These are phyloP conservation scores for Gymnopilus dilepis DNA, from an alignment of 768 basidiomycete genomes.

Conservation along the genomic window DNA sequence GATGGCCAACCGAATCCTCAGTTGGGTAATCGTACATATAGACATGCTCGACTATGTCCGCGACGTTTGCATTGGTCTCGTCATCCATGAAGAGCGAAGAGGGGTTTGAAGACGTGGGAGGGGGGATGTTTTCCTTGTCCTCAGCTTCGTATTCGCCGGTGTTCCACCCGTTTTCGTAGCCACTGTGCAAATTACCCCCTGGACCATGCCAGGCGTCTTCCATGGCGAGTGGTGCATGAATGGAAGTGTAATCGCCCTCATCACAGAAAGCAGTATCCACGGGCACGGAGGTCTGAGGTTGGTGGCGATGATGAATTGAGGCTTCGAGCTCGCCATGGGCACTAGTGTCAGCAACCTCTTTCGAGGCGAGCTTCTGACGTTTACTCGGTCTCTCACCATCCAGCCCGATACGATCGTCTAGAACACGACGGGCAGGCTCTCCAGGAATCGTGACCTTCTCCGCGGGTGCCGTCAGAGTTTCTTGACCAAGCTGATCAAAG, in stretches of 20 bases:
- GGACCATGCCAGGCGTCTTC: not conserved
- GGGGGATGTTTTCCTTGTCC: slow-evolving; percentile 28
- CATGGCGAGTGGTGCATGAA: not conserved
- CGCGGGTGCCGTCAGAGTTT: not conserved
- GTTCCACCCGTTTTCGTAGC: not conserved
- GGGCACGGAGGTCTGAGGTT: not conserved
- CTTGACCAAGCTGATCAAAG: not conserved
- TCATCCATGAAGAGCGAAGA: slow-evolving; percentile 14
- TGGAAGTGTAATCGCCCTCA: too few relatives aligned
- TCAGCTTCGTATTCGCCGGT: slow-evolving; percentile 2
- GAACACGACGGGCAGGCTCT: not conserved
- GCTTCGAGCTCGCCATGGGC: not conserved
- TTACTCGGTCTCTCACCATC: slow-evolving; percentile 19
- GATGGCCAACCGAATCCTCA: not conserved
- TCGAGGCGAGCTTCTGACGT: slow-evolving; percentile 14
- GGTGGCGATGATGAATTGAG: too few relatives aligned
- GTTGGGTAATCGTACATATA: not conserved
- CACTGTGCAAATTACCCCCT: not conserved
- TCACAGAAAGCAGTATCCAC: too few relatives aligned
- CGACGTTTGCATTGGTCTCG: not conserved
- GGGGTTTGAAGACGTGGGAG: slow-evolving; percentile 3
- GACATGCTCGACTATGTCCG: not conserved
- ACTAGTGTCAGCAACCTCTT: not conserved
- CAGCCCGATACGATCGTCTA: not conserved
- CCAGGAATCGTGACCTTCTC: not conserved